A percentile compares a stretch with the other conserved stretches of the same genome.
These are phyloP conservation scores for Apiotrichum veenhuisii DNA, from an alignment of 1,284 basidiomycete species.

Conservation along the genomic window DNA sequence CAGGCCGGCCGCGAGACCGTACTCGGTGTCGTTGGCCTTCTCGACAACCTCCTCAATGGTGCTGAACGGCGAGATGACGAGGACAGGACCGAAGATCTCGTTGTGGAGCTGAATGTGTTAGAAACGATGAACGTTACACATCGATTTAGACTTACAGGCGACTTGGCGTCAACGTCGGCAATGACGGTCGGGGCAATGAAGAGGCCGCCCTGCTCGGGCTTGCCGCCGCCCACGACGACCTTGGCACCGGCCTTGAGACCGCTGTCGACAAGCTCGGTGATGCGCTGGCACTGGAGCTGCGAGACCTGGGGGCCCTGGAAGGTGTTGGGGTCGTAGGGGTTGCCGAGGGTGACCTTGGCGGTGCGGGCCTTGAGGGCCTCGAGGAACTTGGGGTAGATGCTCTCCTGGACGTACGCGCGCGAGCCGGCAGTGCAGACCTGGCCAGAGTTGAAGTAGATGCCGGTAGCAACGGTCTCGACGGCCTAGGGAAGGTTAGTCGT, in stretches of 20 bases:
- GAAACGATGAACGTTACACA: too few relatives aligned
- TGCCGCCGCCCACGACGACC: constrained; percentile 64
- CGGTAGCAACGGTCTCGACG: neutral
- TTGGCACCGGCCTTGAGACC: constrained; percentile 78
- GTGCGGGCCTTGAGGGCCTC: constrained; percentile 62
- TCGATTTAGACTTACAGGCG: neutral
- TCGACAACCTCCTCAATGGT: constrained; percentile 60
- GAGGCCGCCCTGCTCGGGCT: constrained; percentile 37
- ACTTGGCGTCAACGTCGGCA: constrained; percentile 23
- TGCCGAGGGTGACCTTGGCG: constrained; percentile 62
- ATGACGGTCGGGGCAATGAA: constrained; percentile 48
- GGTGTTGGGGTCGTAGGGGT: constrained; percentile 67
- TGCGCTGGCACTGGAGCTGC: constrained; percentile 75
- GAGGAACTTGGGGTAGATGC: constrained; percentile 73
- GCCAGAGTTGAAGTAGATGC: constrained; percentile 3
- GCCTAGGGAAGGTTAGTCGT: too few relatives aligned
- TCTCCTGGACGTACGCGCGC: constrained; percentile 72
- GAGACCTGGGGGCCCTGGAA: constrained; percentile 74
- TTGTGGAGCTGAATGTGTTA: constrained; percentile 13
- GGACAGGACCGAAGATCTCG: constrained; percentile 54
- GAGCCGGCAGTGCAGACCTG: constrained; percentile 44
- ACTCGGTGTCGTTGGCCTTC: constrained; percentile 73
- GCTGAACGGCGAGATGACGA: constrained; percentile 67
- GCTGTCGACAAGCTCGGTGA: constrained; percentile 77
- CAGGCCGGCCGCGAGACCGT: constrained; percentile 76